These are phyloP conservation scores for Fraxinus nigra DNA, from an alignment of 305 asterid genomes.

Conservation along the genomic window DNA sequence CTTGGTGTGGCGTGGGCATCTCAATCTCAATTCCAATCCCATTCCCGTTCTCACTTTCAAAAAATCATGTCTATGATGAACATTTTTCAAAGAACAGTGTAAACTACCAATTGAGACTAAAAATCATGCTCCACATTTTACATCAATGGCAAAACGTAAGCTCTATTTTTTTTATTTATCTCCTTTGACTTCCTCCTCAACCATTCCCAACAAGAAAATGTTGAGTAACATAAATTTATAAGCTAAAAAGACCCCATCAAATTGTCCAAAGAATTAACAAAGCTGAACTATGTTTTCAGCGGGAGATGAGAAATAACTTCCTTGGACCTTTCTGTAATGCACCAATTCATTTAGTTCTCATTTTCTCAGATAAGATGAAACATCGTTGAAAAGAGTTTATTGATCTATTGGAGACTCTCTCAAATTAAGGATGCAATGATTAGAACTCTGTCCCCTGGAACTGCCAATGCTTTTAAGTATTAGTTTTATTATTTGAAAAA, in stretches of 20 bases:
- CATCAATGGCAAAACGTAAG: background rate
- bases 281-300: background rate
- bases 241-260: background rate
- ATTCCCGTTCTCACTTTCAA: background rate
- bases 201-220: background rate
- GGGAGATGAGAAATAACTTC: background rate
- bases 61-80: background rate
- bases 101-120: background rate
- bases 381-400: background rate
- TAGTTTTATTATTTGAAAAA: background rate
- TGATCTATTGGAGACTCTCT: background rate
- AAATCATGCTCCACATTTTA: background rate
- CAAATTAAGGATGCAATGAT: background rate
- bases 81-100: background rate
- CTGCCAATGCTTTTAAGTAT: background rate
- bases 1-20: slow-evolving; percentile 2
- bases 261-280: background rate
- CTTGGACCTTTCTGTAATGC: background rate
- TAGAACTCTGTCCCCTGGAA: background rate
- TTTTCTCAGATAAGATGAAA: background rate
- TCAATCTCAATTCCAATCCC: background rate
- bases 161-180: background rate
- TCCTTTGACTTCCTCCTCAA: background rate
- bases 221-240: background rate
- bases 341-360: background rate